Evolutionary conservation across 352 stramenopile genomes (phyloP).

Genomic region (Phytophthora lateralis): DNA sequence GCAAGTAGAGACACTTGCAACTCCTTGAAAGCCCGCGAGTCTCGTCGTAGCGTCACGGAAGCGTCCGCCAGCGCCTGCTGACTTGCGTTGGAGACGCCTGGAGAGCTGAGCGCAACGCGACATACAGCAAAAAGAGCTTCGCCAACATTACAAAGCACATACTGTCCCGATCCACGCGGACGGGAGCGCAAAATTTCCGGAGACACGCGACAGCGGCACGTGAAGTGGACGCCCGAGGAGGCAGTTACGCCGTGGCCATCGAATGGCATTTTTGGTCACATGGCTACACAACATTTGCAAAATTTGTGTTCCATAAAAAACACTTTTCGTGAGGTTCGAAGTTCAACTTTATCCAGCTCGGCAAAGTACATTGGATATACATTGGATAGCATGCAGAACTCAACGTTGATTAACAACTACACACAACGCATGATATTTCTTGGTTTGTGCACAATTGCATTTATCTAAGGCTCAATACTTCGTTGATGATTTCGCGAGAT

Average conservation of each 20-base stretch:
- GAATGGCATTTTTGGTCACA: slow-evolving; percentile 29
- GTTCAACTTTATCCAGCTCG: too few relatives aligned
- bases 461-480: too few relatives aligned
- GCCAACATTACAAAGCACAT: slow-evolving; percentile 35
- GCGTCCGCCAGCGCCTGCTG: slow-evolving; percentile 16
- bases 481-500: not conserved
- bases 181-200: slow-evolving; percentile 33
- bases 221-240: slow-evolving; percentile 52
- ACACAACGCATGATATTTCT: too few relatives aligned
- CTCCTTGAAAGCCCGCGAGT: slow-evolving; percentile 23
- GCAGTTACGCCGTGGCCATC: slow-evolving; percentile 15
- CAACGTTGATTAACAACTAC: too few relatives aligned
- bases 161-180: slow-evolving; percentile 41
- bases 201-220: slow-evolving; percentile 58
- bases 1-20: slow-evolving; percentile 33
- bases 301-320: too few relatives aligned
- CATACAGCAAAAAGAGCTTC: slow-evolving; percentile 40
- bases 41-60: slow-evolving; percentile 38
- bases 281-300: not conserved
- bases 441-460: too few relatives aligned
- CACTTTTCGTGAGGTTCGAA: too few relatives aligned
- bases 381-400: too few relatives aligned
- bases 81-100: not conserved
- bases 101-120: slow-evolving; percentile 41
- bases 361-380: too few relatives aligned